Conservation (phyloP, 495 filamentous ascomycete genomes). For the Tirmania nivea region DNA sequence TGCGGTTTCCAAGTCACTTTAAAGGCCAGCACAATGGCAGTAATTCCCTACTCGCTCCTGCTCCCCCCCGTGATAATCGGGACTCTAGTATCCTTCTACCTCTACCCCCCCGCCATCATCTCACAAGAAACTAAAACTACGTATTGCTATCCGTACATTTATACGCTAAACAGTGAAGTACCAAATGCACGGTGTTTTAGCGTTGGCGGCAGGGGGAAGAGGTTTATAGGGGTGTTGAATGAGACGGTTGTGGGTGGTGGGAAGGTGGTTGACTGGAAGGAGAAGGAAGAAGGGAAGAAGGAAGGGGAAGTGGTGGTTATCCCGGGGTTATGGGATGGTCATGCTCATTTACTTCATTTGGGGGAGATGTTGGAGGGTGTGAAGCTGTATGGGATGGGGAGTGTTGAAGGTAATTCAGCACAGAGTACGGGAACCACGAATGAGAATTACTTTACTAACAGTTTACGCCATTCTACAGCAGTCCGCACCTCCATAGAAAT, state of each 20-base stretch:
- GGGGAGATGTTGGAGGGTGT: constrained; percentile 42
- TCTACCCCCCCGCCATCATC: no score
- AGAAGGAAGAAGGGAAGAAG: not conserved
- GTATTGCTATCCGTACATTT: no score
- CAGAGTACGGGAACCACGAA: no score
- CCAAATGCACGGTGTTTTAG: not conserved
- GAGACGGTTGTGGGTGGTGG: not conserved
- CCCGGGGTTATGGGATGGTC: constrained; percentile 43
- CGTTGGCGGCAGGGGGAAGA: not conserved
- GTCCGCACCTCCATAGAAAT: constrained; percentile 25
- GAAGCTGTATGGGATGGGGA: constrained; percentile 32
- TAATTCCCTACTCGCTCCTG: no score
- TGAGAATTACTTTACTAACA: no score
- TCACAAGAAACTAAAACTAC: no score
- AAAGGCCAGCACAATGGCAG: no score
- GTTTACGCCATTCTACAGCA: constrained; percentile 15
- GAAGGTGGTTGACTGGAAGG: not conserved
- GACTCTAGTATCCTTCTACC: no score
- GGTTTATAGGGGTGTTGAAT: not conserved
- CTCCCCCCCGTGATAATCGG: no score
- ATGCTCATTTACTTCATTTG: constrained; percentile 40
- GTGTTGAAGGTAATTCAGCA: constrained; percentile 19
- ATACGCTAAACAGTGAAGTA: no score
- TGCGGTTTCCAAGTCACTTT: no score
- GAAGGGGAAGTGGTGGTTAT: constrained; percentile 17